Conservation (phyloP, 805 yeast species). For the Hanseniaspora lindneri region DNA sequence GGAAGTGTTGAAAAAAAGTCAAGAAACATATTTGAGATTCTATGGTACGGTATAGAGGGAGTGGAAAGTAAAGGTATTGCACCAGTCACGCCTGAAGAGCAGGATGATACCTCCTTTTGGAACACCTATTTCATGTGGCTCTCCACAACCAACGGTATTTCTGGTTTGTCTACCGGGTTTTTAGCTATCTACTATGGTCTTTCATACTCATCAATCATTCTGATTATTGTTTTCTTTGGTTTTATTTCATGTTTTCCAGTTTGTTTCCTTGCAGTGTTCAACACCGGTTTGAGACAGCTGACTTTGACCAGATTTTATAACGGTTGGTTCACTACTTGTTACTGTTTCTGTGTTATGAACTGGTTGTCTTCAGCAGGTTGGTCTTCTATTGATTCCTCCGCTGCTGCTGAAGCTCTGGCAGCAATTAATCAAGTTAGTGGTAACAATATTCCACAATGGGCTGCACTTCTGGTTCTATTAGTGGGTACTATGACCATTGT, state of each 20-base stretch:
- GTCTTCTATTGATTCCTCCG: conserved; percentile 87
- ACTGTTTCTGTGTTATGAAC: conserved; percentile 58
- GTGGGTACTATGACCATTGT: conserved; percentile 58
- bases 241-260: conserved; percentile 65
- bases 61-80: conserved; percentile 17
- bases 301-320: conserved; percentile 62
- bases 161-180: conserved; percentile 73
- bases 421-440: conserved; percentile 47
- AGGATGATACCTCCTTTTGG: conserved; percentile 13
- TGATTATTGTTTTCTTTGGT: conserved; percentile 61
- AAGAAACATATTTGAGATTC: conserved; percentile 7
- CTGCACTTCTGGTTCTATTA: conserved; percentile 67
- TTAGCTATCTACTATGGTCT: conserved; percentile 51
- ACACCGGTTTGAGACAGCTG: conserved; percentile 87
- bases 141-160: conserved; percentile 79
- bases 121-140: conserved; percentile 72
- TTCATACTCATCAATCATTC: conserved; percentile 59
- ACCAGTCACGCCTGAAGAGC: conserved; percentile 60
- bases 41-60: conserved; percentile 15
- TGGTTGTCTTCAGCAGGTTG: conserved; percentile 84
- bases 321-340: conserved; percentile 64
- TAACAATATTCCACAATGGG: conserved; percentile 70
- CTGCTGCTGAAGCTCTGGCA: conserved; percentile 72
- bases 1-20: conserved; percentile 31
- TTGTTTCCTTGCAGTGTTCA: conserved; percentile 71